Evolutionary conservation across 768 basidiomycete genomes (phyloP).

Genomic region (Lentinula lateritia): DNA sequence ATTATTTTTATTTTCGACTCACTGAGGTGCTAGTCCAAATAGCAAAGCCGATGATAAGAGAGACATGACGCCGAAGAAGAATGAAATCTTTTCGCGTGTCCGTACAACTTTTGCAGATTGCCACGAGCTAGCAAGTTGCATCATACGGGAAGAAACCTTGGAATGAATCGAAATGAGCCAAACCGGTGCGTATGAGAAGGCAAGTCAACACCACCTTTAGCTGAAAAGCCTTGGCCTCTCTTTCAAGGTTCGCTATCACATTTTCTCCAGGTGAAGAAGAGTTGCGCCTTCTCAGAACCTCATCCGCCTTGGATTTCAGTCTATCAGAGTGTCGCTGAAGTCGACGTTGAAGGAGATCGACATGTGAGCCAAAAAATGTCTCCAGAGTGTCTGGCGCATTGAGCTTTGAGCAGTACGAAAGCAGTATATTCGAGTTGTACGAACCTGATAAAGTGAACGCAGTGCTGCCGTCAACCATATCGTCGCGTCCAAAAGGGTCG

Average conservation of each 20-base stretch:
- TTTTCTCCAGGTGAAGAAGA: constrained; percentile 39
- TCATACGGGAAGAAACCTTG: constrained; percentile 78
- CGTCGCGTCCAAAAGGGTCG: constrained; percentile 39
- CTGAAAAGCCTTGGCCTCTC: constrained; percentile 82
- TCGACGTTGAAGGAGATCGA: constrained; percentile 77
- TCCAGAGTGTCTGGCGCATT: constrained; percentile 76
- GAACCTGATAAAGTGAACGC: constrained; percentile 84
- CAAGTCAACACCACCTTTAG: constrained; percentile 50
- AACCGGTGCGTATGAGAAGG: background rate
- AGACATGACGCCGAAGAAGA: constrained; percentile 92
- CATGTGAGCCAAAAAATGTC: constrained; percentile 90
- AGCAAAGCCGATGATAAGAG: constrained; percentile 79
- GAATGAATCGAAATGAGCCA: background rate
- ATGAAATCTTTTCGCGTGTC: constrained; percentile 83
- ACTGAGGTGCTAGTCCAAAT: constrained; percentile 84
- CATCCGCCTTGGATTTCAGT: constrained; percentile 77
- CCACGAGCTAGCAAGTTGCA: constrained; percentile 78
- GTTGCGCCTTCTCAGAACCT: constrained; percentile 62
- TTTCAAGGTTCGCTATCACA: constrained; percentile 67
- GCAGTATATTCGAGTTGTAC: constrained; percentile 13
- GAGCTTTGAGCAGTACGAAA: constrained; percentile 9
- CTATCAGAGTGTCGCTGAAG: constrained; percentile 84
- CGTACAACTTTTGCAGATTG: constrained; percentile 86
- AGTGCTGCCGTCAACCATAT: constrained; percentile 69
- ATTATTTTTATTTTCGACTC: constrained; percentile 23